A percentile compares a stretch with the other conserved stretches of the same genome.
These are phyloP conservation scores for rapeseed (Brassica napus) DNA, from an alignment of 345 rosid species.

Conservation along the genomic window DNA sequence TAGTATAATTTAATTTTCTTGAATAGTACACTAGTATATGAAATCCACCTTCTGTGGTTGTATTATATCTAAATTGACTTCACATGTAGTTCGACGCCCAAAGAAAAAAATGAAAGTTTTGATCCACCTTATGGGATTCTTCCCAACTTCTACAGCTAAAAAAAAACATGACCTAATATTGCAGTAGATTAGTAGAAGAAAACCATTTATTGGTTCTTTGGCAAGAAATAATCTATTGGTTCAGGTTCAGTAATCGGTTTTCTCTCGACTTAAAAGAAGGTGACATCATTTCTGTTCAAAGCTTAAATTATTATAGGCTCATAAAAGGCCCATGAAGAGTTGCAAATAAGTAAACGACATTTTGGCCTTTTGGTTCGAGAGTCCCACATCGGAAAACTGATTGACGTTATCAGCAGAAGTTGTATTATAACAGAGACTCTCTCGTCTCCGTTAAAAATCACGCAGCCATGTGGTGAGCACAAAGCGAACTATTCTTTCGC, in stretches of 20 bases:
- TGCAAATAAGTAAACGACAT: not conserved
- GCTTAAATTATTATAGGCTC: not conserved
- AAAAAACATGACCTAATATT: not conserved
- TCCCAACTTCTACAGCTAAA: not conserved
- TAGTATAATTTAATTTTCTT: not conserved
- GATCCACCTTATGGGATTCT: not conserved
- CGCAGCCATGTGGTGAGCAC: conserved; percentile 37
- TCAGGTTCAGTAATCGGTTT: not conserved
- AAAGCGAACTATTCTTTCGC: conserved; percentile 42
- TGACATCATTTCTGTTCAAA: not conserved
- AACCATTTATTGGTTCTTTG: not conserved
- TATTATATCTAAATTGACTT: not conserved
- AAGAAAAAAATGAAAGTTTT: not conserved
- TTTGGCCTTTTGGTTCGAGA: not conserved
- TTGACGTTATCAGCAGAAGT: not conserved
- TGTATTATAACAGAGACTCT: not conserved
- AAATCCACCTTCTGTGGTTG: not conserved
- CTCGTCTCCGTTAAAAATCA: not conserved
- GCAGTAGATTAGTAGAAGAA: not conserved
- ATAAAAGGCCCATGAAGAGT: not conserved
- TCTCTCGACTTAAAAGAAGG: not conserved
- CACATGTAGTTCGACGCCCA: not conserved
- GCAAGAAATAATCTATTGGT: not conserved
- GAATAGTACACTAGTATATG: not conserved
- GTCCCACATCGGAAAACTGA: not conserved